Evolutionary conservation across 2,329 filamentous ascomycete genomes (phyloP).

Genomic region (Beauveria bassiana): DNA sequence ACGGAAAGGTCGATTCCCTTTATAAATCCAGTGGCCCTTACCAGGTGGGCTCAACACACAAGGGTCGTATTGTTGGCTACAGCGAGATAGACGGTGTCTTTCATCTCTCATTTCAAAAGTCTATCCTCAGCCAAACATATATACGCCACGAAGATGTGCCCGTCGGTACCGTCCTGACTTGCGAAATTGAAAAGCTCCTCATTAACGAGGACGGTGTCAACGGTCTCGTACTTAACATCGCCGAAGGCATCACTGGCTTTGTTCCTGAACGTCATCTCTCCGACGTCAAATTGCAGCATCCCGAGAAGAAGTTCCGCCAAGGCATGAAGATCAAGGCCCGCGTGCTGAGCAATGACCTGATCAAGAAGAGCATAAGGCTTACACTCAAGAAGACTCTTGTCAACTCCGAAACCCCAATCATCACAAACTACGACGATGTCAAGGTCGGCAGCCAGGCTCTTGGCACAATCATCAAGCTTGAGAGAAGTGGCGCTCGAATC

Average conservation of each 20-base stretch:
- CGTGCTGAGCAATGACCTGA: slow-evolving; percentile 70
- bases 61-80: slow-evolving; percentile 76
- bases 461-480: slow-evolving; percentile 79
- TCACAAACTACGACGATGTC: slow-evolving; percentile 70
- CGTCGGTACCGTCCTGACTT: slow-evolving; percentile 71
- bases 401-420: slow-evolving; percentile 75
- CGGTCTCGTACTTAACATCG: slow-evolving; percentile 74
- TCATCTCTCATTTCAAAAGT: slow-evolving; percentile 75
- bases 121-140: slow-evolving; percentile 77
- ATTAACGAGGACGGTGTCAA: slow-evolving; percentile 70
- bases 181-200: slow-evolving; percentile 76
- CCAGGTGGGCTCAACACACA: slow-evolving; percentile 70
- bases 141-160: slow-evolving; percentile 86
- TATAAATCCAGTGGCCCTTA: slow-evolving; percentile 70
- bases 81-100: slow-evolving; percentile 81
- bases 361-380: slow-evolving; percentile 71
- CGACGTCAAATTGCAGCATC: slow-evolving; percentile 80
- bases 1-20: slow-evolving; percentile 79
- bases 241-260: slow-evolving; percentile 81
- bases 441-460: slow-evolving; percentile 68
- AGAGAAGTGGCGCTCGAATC: slow-evolving; percentile 73
- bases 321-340: slow-evolving; percentile 77
- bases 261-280: slow-evolving; percentile 84
- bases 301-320: slow-evolving; percentile 92
- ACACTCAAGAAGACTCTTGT: slow-evolving; percentile 93